A percentile compares a stretch with the other conserved stretches of the same genome.
These are phyloP conservation scores for Suaeda aralocaspica DNA, from an alignment of 148 eudicot species.

Conservation along the genomic window DNA sequence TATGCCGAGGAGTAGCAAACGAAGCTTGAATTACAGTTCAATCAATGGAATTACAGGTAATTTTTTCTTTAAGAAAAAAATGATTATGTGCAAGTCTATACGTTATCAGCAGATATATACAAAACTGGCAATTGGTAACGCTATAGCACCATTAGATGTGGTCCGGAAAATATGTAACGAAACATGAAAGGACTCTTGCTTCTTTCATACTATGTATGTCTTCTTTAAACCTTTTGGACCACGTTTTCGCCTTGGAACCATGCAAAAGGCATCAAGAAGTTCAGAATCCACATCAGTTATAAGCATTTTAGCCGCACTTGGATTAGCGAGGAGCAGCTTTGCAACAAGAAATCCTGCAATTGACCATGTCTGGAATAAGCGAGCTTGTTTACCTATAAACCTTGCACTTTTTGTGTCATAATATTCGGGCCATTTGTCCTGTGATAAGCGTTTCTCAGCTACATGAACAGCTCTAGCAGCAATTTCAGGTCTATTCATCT, in stretches of 20 bases:
- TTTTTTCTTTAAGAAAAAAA: no score
- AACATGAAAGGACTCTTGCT: no score
- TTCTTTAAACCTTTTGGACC: constrained; percentile 43
- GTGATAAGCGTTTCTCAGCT: constrained; percentile 55
- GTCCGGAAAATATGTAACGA: neutral
- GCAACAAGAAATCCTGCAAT: constrained; percentile 78
- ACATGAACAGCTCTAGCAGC: constrained; percentile 57
- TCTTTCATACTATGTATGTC: constrained; percentile 49
- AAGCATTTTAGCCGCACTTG: constrained; percentile 50
- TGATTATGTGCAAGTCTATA: neutral
- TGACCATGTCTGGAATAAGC: constrained; percentile 70
- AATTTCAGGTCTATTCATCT: constrained; percentile 71
- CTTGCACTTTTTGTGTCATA: constrained; percentile 63
- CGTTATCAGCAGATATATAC: neutral
- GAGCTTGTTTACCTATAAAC: constrained; percentile 72
- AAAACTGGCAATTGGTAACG: neutral
- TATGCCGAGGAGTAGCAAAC: neutral
- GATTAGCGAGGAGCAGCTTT: constrained; percentile 55
- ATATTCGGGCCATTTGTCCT: constrained; percentile 83
- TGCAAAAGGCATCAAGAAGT: constrained; percentile 56
- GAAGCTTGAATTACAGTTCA: neutral
- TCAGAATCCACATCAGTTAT: constrained; percentile 55
- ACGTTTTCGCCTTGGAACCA: constrained; percentile 61
- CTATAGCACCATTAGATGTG: neutral
- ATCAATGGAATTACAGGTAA: neutral